Conservation (phyloP, 164 flowering plant genomes). For the Chloranthus sessilifolius region DNA sequence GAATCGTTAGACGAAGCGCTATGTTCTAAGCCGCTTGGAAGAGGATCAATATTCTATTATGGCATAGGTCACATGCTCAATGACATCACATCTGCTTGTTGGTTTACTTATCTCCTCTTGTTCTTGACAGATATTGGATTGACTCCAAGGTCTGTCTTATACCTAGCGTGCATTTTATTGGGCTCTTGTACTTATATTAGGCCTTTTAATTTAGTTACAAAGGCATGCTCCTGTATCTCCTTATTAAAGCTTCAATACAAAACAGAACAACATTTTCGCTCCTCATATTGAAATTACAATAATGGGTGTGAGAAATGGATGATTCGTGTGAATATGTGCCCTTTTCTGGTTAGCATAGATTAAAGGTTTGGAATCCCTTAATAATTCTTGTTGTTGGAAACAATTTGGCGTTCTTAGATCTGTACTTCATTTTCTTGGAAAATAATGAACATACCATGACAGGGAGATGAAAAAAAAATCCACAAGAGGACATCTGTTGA, state of each 20-base stretch:
- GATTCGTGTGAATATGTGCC: too few species aligned
- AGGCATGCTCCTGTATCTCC: too few species aligned
- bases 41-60: conserved; percentile 59
- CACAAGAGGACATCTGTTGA: too few species aligned
- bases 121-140: conserved; percentile 86
- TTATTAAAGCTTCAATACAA: background rate
- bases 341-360: too few species aligned
- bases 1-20: conserved; percentile 27
- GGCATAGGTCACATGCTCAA: conserved; percentile 97
- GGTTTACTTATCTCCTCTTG: conserved; percentile 91
- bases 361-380: too few species aligned
- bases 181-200: background rate
- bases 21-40: conserved; percentile 42
- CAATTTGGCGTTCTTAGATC: too few species aligned
- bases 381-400: too few species aligned
- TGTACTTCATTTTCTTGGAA: too few species aligned
- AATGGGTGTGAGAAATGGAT: too few species aligned
- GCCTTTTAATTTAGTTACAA: background rate
- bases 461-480: too few species aligned
- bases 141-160: conserved; percentile 53
- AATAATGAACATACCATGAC: too few species aligned
- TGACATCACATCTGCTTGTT: conserved; percentile 92
- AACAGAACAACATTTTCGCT: background rate
- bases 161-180: background rate
- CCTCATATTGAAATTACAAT: too few species aligned